phyloP scores from a whole-genome alignment of 805 yeast genomes.

The Candida michaelii region DNA sequence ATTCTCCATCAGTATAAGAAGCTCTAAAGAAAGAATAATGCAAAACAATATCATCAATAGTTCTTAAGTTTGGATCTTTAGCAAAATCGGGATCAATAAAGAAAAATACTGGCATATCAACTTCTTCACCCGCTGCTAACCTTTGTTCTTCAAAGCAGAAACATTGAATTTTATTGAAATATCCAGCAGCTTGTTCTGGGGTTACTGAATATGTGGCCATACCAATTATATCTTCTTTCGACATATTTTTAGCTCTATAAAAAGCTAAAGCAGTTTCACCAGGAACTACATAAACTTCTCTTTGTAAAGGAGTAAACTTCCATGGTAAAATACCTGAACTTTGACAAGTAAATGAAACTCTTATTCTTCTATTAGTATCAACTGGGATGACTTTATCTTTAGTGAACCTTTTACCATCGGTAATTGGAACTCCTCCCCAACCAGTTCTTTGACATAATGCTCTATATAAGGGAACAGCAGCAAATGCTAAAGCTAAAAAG shows the following conservation, averaged over 20 bases:
- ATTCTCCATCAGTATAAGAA: slow-evolving; percentile 40
- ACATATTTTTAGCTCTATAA: slow-evolving; percentile 83
- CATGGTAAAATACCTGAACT: slow-evolving; percentile 90
- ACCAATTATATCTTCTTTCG: slow-evolving; percentile 90
- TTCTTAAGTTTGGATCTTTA: slow-evolving; percentile 73
- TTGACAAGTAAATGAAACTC: slow-evolving; percentile 88
- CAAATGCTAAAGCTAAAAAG: slow-evolving; percentile 77
- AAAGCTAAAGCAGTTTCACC: slow-evolving; percentile 98
- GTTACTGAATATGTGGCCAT: slow-evolving; percentile 98
- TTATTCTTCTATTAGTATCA: slow-evolving; percentile 75
- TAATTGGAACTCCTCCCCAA: slow-evolving; percentile 92
- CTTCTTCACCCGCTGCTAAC: slow-evolving; percentile 92
- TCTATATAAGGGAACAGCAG: slow-evolving; percentile 90
- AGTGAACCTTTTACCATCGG: slow-evolving; percentile 77
- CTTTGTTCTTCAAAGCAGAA: slow-evolving; percentile 97
- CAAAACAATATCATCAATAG: slow-evolving; percentile 83
- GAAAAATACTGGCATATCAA: slow-evolving; percentile 95
- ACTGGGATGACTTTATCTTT: slow-evolving; percentile 87
- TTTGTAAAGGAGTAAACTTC: slow-evolving; percentile 92
- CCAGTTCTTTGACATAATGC: slow-evolving; percentile 94
- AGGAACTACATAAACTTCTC: slow-evolving; percentile 89
- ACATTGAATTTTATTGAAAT: slow-evolving; percentile 95
- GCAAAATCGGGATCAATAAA: slow-evolving; percentile 38
- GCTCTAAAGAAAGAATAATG: slow-evolving; percentile 91
- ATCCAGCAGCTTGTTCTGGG: slow-evolving; percentile 95